Conservation (phyloP, 805 yeast genomes). For the Starmera dryadoides region DNA sequence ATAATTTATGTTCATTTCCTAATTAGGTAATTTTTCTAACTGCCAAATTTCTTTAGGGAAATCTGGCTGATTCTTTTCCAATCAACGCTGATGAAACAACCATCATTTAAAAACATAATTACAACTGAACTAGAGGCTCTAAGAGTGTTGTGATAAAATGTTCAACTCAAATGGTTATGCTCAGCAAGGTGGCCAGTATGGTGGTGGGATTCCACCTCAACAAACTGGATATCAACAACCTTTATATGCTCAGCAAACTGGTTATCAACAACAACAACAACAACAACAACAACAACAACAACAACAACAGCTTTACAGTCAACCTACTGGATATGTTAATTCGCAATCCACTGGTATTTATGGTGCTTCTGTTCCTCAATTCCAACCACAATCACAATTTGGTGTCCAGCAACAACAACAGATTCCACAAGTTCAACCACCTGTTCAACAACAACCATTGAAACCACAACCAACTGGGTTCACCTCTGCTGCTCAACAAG, state of each 20-base stretch:
- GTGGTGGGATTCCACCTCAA: conserved; percentile 6
- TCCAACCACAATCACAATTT: conserved; percentile 21
- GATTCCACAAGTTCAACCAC: conserved; percentile 20
- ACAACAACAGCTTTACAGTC: conserved; percentile 11
- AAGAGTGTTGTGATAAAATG: conserved; percentile 3
- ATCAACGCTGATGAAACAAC: not conserved
- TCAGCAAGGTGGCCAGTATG: conserved; percentile 12
- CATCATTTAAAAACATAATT: too few relatives aligned
- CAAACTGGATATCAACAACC: conserved; percentile 12
- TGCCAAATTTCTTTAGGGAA: not conserved
- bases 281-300: conserved; percentile 8
- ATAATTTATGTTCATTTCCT: not conserved
- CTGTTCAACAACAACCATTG: conserved; percentile 18
- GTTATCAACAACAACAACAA: conserved; percentile 17
- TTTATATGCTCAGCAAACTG: conserved; percentile 20
- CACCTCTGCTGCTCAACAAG: conserved; percentile 20
- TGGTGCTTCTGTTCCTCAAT: conserved; percentile 7
- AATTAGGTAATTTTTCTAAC: not conserved
- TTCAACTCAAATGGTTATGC: conserved; percentile 3
- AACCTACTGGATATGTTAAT: conserved; percentile 10
- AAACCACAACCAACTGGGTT: conserved; percentile 35
- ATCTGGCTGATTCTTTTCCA: not conserved
- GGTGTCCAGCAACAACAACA: conserved; percentile 27
- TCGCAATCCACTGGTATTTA: conserved; percentile 21
- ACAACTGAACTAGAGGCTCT: too few relatives aligned